Percentiles rank a stretch among this genome's conserved stretches.
These are phyloP conservation scores for Amoeboaphelidium protococcarum DNA, from an alignment of 371 early-diverging fungal species.

Conservation along the genomic window DNA sequence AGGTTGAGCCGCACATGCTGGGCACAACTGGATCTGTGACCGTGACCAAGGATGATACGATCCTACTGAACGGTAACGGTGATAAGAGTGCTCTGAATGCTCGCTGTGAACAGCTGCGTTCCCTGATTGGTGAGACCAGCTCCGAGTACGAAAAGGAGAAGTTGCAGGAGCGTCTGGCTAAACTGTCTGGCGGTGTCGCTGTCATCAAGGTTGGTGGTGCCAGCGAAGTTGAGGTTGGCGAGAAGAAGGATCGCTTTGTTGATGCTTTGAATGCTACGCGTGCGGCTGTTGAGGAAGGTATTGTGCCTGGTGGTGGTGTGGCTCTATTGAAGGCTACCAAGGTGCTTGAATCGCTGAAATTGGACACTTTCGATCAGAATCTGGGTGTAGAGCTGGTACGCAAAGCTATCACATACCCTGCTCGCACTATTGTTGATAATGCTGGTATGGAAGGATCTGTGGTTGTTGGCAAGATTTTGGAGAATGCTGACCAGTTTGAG, in stretches of 20 bases:
- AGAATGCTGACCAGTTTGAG: slow-evolving; percentile 15
- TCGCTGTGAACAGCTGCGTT: slow-evolving; percentile 86
- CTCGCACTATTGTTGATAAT: slow-evolving; percentile 77
- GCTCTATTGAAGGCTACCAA: slow-evolving; percentile 76
- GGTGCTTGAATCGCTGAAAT: slow-evolving; percentile 41
- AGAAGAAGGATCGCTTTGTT: slow-evolving; percentile 95
- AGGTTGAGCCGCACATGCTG: slow-evolving; percentile 46
- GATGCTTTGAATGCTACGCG: slow-evolving; percentile 94
- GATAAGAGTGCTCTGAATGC: slow-evolving; percentile 55
- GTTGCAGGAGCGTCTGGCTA: slow-evolving; percentile 92
- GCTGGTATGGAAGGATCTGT: slow-evolving; percentile 90
- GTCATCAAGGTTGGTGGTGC: slow-evolving; percentile 91
- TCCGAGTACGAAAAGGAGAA: slow-evolving; percentile 94
- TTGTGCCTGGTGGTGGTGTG: slow-evolving; percentile 89
- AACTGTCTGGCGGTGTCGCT: slow-evolving; percentile 89
- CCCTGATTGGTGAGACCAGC: slow-evolving; percentile 48
- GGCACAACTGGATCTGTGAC: slow-evolving; percentile 65
- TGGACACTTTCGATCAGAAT: slow-evolving; percentile 87
- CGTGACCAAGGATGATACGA: slow-evolving; percentile 92
- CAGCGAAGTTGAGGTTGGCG: slow-evolving; percentile 93
- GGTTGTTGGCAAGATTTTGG: slow-evolving; percentile 75
- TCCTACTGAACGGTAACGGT: slow-evolving; percentile 80
- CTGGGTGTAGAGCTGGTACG: slow-evolving; percentile 81
- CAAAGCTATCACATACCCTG: slow-evolving; percentile 72
- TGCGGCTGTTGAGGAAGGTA: slow-evolving; percentile 95